A percentile compares a stretch with the other conserved stretches of the same genome.
Evolutionary conservation across 2,329 filamentous ascomycete genomes (phyloP).

Genomic region (Cytospora leucostoma): DNA sequence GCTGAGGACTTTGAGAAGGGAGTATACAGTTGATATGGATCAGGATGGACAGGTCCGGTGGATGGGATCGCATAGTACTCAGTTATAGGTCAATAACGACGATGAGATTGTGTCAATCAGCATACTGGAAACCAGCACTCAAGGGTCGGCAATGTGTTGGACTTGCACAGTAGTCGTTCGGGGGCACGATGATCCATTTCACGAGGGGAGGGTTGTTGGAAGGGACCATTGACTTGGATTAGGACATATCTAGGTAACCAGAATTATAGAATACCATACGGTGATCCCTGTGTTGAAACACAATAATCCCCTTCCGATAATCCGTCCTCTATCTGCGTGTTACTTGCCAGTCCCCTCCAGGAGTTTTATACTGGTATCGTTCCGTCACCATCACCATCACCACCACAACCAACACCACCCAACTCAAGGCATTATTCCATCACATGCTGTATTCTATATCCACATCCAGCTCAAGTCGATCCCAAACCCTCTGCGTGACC

Average conservation of each 20-base stretch:
- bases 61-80: neutral
- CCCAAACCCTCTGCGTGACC: neutral
- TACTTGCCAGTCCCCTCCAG: slow-evolving; percentile 12
- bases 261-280: slow-evolving; percentile 16
- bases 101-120: slow-evolving; percentile 23
- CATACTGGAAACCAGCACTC: too few species aligned
- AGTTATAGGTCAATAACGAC: neutral
- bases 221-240: slow-evolving; percentile 19
- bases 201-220: neutral
- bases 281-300: neutral
- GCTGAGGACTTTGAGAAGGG: slow-evolving; percentile 78
- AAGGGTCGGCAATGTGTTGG: neutral
- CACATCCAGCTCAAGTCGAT: slow-evolving; percentile 18
- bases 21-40: slow-evolving; percentile 43
- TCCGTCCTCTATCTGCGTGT: neutral
- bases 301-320: neutral
- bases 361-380: slow-evolving; percentile 4
- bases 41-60: slow-evolving; percentile 28
- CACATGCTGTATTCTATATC: slow-evolving; percentile 5
- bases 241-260: neutral
- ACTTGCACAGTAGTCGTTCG: neutral
- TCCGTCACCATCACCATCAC: neutral
- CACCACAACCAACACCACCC: neutral
- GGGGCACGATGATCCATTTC: neutral
- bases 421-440: slow-evolving; percentile 15